Evolutionary conservation across 306 rosid species (phyloP).

Genomic region (Rosa chinensis): DNA sequence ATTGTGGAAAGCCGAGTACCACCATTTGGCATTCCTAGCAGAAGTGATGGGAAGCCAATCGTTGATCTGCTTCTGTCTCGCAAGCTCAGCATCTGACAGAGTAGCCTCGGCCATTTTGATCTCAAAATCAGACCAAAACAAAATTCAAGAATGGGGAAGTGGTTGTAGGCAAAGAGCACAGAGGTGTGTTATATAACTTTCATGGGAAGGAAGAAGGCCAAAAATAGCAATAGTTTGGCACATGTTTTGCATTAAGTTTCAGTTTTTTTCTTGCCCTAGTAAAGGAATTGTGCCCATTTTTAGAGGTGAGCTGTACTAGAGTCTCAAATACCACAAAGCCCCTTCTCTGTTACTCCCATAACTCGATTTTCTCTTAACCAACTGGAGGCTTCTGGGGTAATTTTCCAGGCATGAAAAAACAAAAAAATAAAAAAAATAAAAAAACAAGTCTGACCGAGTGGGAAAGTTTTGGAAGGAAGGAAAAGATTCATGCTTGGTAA

Average conservation of each 20-base stretch:
- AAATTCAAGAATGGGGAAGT: neutral
- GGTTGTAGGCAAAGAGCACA: neutral
- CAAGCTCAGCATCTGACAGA: neutral
- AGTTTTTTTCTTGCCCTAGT: neutral
- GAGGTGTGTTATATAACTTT: neutral
- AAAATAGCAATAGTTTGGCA: neutral
- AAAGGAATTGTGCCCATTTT: neutral
- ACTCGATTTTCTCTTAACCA: neutral
- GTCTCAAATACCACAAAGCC: neutral
- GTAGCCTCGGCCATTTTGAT: constrained; percentile 6
- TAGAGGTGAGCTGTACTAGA: neutral
- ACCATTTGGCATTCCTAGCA: constrained; percentile 83
- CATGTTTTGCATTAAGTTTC: neutral
- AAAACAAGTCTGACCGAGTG: neutral
- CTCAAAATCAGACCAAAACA: neutral
- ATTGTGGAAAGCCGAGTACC: constrained; percentile 90
- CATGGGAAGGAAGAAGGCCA: neutral
- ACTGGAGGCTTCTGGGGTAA: neutral
- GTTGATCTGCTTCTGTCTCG: constrained; percentile 35
- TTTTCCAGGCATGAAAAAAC: neutral
- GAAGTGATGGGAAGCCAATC: constrained; percentile 91
- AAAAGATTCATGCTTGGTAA: neutral
- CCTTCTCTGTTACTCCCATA: neutral
- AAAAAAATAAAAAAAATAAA: neutral
- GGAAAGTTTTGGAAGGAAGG: neutral